Conservation (phyloP, 495 filamentous ascomycete genomes). For the Aspergillus sclerotiicarbonarius region DNA sequence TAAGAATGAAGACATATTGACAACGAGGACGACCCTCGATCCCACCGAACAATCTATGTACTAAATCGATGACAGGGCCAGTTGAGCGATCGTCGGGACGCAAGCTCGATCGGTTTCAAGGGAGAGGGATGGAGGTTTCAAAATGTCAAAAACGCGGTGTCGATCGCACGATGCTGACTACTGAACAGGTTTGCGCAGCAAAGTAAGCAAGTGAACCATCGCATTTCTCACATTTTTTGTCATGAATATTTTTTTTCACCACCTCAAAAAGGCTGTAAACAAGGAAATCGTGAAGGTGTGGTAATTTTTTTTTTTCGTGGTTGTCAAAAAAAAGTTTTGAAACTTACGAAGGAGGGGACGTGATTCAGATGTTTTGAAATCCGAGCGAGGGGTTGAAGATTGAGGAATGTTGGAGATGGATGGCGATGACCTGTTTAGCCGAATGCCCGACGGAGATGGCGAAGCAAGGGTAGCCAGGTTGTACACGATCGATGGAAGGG, state of each 20-base stretch:
- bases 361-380: not conserved
- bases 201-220: constrained; percentile 24
- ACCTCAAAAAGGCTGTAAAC: not conserved
- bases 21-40: constrained; percentile 13
- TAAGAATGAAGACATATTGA: constrained; percentile 62
- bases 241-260: constrained; percentile 4
- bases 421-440: constrained; percentile 20
- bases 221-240: not conserved
- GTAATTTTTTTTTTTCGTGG: constrained; percentile 6
- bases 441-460: constrained; percentile 22
- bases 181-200: constrained; percentile 23
- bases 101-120: constrained; percentile 12
- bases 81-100: constrained; percentile 15
- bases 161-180: constrained; percentile 21
- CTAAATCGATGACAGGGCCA: constrained; percentile 14
- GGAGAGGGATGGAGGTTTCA: constrained; percentile 9
- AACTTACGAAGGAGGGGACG: constrained; percentile 15
- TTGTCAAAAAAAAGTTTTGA: constrained; percentile 2
- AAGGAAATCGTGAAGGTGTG: not conserved
- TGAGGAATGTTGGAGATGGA: constrained; percentile 18
- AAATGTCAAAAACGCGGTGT: constrained; percentile 16
- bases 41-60: constrained; percentile 24
- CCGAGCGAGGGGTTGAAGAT: constrained; percentile 14
- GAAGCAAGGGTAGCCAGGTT: constrained; percentile 28
- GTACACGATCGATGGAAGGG: constrained; percentile 20